phyloP scores from a whole-genome alignment of 1,139 yeast genomes.

The Pichia norvegensis region DNA sequence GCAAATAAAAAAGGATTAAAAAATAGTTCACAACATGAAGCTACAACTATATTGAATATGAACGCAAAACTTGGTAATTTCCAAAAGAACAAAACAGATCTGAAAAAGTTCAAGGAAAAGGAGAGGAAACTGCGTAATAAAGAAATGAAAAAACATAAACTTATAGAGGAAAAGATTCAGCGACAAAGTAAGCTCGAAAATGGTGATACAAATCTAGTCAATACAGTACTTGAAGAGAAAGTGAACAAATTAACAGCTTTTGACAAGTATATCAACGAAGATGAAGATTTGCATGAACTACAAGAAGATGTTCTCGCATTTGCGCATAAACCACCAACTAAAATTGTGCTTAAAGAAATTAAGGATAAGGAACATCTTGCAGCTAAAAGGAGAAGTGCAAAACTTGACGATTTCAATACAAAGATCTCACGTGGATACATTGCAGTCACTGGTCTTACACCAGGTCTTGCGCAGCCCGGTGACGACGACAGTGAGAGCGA shows the following conservation, averaged over 20 bases:
- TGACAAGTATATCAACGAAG: conserved; percentile 37
- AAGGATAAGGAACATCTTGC: conserved; percentile 6
- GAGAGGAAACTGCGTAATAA: conserved; percentile 23
- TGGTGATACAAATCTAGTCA: conserved; percentile 33
- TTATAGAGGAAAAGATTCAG: conserved; percentile 36
- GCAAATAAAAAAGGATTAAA: neutral
- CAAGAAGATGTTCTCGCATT: conserved; percentile 16
- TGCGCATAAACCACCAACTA: conserved; percentile 5
- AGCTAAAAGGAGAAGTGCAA: conserved; percentile 26
- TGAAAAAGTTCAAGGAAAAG: conserved; percentile 10
- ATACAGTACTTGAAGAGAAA: conserved; percentile 43
- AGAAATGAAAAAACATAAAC: conserved; percentile 32
- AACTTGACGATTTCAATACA: conserved; percentile 30
- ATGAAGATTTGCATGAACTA: conserved; percentile 32
- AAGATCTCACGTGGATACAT: conserved; percentile 38
- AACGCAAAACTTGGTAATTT: conserved; percentile 10
- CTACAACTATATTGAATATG: conserved; percentile 9
- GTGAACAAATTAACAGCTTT: conserved; percentile 33
- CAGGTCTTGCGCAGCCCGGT: conserved; percentile 88
- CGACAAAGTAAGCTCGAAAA: conserved; percentile 45
- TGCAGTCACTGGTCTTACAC: conserved; percentile 68
- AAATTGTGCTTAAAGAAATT: conserved; percentile 5
- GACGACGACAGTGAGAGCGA: conserved; percentile 29
- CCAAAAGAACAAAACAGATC: conserved; percentile 1
- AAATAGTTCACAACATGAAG: conserved; percentile 9